These are phyloP conservation scores for Trichoderma breve DNA, from an alignment of 2,329 filamentous ascomycete species.

Conservation along the genomic window DNA sequence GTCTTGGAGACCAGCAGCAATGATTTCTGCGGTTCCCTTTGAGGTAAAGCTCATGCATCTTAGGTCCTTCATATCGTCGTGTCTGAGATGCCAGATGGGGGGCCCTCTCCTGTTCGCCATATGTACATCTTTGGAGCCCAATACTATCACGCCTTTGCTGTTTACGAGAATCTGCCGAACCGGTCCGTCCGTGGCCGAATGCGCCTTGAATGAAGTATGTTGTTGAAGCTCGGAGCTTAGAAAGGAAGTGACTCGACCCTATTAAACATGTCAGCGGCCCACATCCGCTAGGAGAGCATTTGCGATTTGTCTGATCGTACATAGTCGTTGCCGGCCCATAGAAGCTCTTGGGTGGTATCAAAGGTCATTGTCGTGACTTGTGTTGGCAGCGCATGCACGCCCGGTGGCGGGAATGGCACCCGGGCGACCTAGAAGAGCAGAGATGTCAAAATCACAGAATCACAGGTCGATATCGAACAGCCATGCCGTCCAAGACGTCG, in stretches of 20 bases:
- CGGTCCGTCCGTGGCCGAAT: slow-evolving; percentile 68
- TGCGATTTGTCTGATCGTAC: slow-evolving; percentile 49
- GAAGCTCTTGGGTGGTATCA: slow-evolving; percentile 81
- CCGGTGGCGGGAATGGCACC: slow-evolving; percentile 76
- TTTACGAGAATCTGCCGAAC: slow-evolving; percentile 89
- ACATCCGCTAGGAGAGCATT: neutral
- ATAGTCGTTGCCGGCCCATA: slow-evolving; percentile 92
- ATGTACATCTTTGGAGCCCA: slow-evolving; percentile 81
- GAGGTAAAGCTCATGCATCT: slow-evolving; percentile 95
- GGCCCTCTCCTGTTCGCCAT: slow-evolving; percentile 81
- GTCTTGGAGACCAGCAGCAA: slow-evolving; percentile 83
- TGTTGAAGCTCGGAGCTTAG: slow-evolving; percentile 79
- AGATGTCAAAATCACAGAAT: slow-evolving; percentile 16
- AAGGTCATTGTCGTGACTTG: slow-evolving; percentile 81
- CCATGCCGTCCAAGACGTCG: neutral
- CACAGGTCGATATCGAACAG: neutral
- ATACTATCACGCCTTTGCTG: slow-evolving; percentile 83
- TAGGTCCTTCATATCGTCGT: slow-evolving; percentile 78
- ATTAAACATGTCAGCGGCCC: slow-evolving; percentile 27
- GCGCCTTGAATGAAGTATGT: slow-evolving; percentile 88
- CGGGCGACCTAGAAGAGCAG: slow-evolving; percentile 63
- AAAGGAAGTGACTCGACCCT: slow-evolving; percentile 89
- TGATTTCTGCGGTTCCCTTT: slow-evolving; percentile 75
- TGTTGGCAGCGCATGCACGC: slow-evolving; percentile 66
- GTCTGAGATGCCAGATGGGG: slow-evolving; percentile 82